Base-by-base conservation (phyloP, 2,329 filamentous ascomycete genomes). In the Clonostachys sp. region DNA sequence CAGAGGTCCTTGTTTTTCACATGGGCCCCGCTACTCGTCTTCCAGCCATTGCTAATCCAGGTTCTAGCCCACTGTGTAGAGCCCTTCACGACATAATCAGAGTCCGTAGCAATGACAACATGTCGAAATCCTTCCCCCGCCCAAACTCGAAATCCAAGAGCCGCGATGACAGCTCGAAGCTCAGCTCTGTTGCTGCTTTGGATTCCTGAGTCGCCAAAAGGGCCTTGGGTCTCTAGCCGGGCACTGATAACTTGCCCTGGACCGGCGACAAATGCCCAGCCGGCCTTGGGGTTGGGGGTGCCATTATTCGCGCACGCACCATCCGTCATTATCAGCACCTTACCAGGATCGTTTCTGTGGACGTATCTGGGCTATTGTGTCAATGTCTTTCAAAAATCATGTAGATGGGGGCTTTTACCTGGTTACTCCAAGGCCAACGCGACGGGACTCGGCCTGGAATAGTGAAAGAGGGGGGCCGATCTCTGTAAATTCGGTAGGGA, bases 171-270 rank as follows among this genome's bases (percentile, higher is more conserved):
- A 7, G 77, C 77, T 13, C 77, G 77, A 8, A 83, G 68, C 56
- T 81, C 75, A 4, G 79, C 79, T 5, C 78, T 67, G 52, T 80
- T 77, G 61, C 68, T 79, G 17, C 66, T 79, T 49, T 74, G 71
- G 7, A 52, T 44, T 9, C 36, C 34, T 0, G 46, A n/a, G 18
- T 67, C 57, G 12, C 67, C 71, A 43, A 59, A 70, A 4, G 72
- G 73, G 0, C 75, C 73, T 36, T 60, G 45, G 4, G 51, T 56
- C 55, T 79, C 75, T 6, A 78, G 62, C 13, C 64, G 67, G 47
- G 60, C 64, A 6, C 50, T 51, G 30, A 55, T 48, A 10, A 53
- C 47, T 12, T 53, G 53, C 5, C 45, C 47, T 6, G 53, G 42
- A 46, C 61, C 65, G 6, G 50, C 51, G 33, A 55, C 49, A 46